phyloP scores from a whole-genome alignment of 1,284 basidiomycete species.

The Sphaerobolus stellatus region DNA sequence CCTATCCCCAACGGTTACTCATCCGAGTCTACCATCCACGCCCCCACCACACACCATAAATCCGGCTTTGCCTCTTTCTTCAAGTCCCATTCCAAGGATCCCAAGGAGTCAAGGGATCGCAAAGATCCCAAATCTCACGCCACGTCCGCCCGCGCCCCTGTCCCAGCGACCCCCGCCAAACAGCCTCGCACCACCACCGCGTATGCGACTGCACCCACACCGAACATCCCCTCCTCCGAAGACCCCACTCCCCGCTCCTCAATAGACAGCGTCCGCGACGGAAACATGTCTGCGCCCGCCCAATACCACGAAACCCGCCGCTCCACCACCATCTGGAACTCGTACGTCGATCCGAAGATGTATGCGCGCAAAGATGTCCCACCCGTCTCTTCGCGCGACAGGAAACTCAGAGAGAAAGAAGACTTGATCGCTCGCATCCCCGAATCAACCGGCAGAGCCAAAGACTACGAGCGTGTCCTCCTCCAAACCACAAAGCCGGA shows the following conservation, averaged over 20 bases:
- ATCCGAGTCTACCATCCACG: slow-evolving; percentile 6
- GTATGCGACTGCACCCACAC: not conserved
- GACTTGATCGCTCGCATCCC: slow-evolving; percentile 5
- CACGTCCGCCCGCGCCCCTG: not conserved
- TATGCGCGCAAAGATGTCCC: not conserved
- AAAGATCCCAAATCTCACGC: not conserved
- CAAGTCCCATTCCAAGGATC: not conserved
- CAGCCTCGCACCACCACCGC: not conserved
- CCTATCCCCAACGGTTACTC: slow-evolving; percentile 1
- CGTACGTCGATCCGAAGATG: not conserved
- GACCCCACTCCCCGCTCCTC: slow-evolving; percentile 11
- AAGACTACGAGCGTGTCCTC: too few relatives aligned
- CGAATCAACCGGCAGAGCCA: not conserved
- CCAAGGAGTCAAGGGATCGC: not conserved
- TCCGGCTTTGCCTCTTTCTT: not conserved
- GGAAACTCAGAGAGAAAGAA: slow-evolving; percentile 5
- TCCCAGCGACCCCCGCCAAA: not conserved
- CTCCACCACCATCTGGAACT: slow-evolving; percentile 8
- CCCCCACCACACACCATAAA: not conserved
- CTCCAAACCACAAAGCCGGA: too few relatives aligned
- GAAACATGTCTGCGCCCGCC: not conserved
- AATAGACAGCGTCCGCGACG: slow-evolving; percentile 6
- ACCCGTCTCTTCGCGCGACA: not conserved
- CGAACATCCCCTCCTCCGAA: slow-evolving; percentile 2
- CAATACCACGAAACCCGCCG: slow-evolving; percentile 1